A percentile compares a stretch with the other conserved stretches of the same genome.
phyloP scores from a whole-genome alignment of 2,329 filamentous ascomycete species.

The Trichoderma sp. region DNA sequence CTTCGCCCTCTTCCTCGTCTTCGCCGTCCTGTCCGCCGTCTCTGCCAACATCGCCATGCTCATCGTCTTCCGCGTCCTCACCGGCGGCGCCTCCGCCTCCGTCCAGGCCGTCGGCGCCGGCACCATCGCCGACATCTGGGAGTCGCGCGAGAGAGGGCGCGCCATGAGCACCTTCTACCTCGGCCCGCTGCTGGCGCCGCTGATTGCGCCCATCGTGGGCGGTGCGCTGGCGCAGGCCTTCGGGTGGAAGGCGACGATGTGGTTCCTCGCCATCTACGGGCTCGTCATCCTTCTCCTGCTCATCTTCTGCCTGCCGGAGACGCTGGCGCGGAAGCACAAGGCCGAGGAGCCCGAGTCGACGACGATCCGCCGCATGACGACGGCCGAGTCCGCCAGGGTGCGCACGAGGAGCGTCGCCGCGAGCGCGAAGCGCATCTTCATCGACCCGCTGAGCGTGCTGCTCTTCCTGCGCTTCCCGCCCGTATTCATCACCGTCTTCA shows the following conservation, averaged over 20 bases:
- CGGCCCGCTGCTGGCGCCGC: slow-evolving; percentile 72
- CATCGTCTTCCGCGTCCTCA: slow-evolving; percentile 72
- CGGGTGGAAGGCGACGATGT: slow-evolving; percentile 77
- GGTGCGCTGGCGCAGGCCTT: slow-evolving; percentile 69
- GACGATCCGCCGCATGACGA: slow-evolving; percentile 54
- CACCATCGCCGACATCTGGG: slow-evolving; percentile 82
- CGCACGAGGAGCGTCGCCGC: slow-evolving; percentile 57
- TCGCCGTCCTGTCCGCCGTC: slow-evolving; percentile 69
- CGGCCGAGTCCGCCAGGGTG: slow-evolving; percentile 61
- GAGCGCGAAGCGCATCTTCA: slow-evolving; percentile 61
- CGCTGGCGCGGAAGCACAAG: slow-evolving; percentile 49
- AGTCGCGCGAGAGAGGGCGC: slow-evolving; percentile 67
- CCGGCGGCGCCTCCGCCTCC: slow-evolving; percentile 75
- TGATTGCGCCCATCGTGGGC: slow-evolving; percentile 76
- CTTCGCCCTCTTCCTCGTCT: slow-evolving; percentile 72
- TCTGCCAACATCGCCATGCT: slow-evolving; percentile 74
- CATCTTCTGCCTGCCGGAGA: slow-evolving; percentile 66
- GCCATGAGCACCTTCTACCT: slow-evolving; percentile 87
- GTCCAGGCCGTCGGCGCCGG: slow-evolving; percentile 83
- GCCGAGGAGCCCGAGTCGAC: slow-evolving; percentile 25
- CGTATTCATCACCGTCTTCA: slow-evolving; percentile 72
- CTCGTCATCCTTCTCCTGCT: slow-evolving; percentile 58
- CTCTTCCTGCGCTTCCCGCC: slow-evolving; percentile 73
- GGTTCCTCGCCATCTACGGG: slow-evolving; percentile 75
- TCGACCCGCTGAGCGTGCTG: slow-evolving; percentile 74